These are phyloP conservation scores for Hamigera avellanea DNA, from an alignment of 495 filamentous ascomycete species.

Conservation along the genomic window DNA sequence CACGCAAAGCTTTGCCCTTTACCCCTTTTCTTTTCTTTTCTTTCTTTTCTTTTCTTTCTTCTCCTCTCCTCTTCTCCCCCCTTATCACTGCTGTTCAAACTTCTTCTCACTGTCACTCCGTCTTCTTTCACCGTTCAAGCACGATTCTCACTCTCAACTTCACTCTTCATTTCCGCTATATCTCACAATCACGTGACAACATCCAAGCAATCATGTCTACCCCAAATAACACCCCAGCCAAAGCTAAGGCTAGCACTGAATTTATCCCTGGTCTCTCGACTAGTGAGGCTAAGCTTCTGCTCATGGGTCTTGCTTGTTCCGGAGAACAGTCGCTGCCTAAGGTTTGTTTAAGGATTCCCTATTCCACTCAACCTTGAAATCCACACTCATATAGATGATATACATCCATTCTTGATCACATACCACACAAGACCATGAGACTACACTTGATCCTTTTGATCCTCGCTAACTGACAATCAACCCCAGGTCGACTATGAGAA, in stretches of 20 bases:
- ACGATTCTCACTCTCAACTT: background rate
- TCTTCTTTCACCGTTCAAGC: background rate
- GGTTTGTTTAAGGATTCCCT: conserved; percentile 8
- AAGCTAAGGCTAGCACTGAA: conserved; percentile 8
- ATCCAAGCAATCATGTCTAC: no score
- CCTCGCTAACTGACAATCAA: conserved; percentile 1
- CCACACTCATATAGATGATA: no score
- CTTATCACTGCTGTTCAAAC: background rate
- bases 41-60: conserved; percentile 1
- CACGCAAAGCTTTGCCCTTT: no score
- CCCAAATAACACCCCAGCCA: background rate
- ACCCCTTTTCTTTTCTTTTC: no score
- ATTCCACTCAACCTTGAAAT: no score
- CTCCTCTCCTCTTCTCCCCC: conserved; percentile 1
- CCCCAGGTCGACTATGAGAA: conserved; percentile 28
- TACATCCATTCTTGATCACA: no score
- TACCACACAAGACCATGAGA: no score
- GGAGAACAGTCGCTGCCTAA: conserved; percentile 11
- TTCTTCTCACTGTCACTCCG: background rate
- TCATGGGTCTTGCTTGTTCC: conserved; percentile 11
- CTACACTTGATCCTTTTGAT: no score
- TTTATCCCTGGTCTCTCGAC: conserved; percentile 11
- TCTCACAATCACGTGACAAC: conserved; percentile 1
- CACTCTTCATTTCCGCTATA: no score
- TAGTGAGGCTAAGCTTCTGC: conserved; percentile 11